These are phyloP conservation scores for Tylopilus cervinicoccineus DNA, from an alignment of 768 basidiomycete genomes.

Conservation along the genomic window DNA sequence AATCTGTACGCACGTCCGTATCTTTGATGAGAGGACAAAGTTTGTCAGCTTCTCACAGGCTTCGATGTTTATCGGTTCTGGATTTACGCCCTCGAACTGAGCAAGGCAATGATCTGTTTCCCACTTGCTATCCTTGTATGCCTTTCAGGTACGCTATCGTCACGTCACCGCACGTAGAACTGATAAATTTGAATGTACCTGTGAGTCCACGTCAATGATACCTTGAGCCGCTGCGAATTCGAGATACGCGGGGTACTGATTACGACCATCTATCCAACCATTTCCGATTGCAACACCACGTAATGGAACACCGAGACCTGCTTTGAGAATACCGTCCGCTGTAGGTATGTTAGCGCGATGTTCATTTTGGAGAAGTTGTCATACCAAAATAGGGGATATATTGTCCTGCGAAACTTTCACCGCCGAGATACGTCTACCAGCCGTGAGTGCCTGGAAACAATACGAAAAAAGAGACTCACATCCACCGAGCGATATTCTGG, in stretches of 20 bases:
- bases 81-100: conserved; percentile 34
- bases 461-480: conserved; percentile 45
- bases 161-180: conserved; percentile 2
- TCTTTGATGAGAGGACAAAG: conserved; percentile 33
- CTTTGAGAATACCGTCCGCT: conserved; percentile 77
- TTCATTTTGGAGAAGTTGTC: conserved; percentile 11
- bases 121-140: conserved; percentile 56
- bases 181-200: conserved; percentile 39
- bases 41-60: conserved; percentile 60
- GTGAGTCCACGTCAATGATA: conserved; percentile 66
- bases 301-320: conserved; percentile 56
- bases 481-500: conserved; percentile 83
- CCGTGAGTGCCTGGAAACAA: conserved; percentile 6
- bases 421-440: conserved; percentile 87
- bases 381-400: conserved; percentile 94
- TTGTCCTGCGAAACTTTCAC: conserved; percentile 96
- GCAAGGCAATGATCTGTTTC: conserved; percentile 57
- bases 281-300: conserved; percentile 91
- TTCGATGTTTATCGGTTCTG: conserved; percentile 53
- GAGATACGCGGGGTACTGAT: conserved; percentile 87
- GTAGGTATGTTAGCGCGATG: conserved; percentile 6
- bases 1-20: conserved; percentile 19
- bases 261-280: conserved; percentile 91
- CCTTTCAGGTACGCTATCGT: conserved; percentile 33
- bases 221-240: conserved; percentile 82